Percentiles rank a stretch among this genome's conserved stretches.
Conservation (phyloP, 1,284 basidiomycete genomes). For the Earliella scabrosa region DNA sequence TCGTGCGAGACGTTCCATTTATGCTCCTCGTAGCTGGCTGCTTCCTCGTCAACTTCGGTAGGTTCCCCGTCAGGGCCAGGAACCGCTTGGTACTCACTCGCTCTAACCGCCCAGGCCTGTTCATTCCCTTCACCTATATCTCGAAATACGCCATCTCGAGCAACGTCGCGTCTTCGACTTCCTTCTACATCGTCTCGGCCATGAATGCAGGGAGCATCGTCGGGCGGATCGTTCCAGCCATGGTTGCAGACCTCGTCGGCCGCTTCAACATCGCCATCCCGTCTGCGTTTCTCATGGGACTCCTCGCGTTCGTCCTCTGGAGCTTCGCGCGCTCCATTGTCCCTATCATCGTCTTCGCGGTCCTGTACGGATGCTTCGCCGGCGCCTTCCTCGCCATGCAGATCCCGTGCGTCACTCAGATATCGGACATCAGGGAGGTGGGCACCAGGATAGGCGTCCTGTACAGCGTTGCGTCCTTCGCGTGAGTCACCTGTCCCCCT, state of each 20-base stretch:
- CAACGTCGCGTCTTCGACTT: conserved; percentile 11
- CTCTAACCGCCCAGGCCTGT: conserved; percentile 11
- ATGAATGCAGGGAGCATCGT: conserved; percentile 31
- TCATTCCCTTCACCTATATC: conserved; percentile 29
- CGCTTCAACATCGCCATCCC: conserved; percentile 33
- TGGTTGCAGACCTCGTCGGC: conserved; percentile 33
- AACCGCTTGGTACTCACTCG: neutral
- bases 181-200: conserved; percentile 31
- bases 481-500: conserved; percentile 48
- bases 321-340: conserved; percentile 39
- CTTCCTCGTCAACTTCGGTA: conserved; percentile 36
- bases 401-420: conserved; percentile 39
- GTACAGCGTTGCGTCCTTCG: conserved; percentile 64
- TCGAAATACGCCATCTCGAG: conserved; percentile 12
- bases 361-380: conserved; percentile 51
- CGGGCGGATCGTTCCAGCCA: conserved; percentile 33
- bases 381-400: conserved; percentile 31
- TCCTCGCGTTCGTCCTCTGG: conserved; percentile 23
- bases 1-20: conserved; percentile 35
- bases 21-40: conserved; percentile 33
- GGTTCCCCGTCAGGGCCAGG: neutral
- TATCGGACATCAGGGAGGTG: conserved; percentile 52
- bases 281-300: conserved; percentile 22
- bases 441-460: conserved; percentile 65
- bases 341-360: conserved; percentile 54